Conservation (phyloP, 169 alveolate genomes). For the Amoebophrya sp. region DNA sequence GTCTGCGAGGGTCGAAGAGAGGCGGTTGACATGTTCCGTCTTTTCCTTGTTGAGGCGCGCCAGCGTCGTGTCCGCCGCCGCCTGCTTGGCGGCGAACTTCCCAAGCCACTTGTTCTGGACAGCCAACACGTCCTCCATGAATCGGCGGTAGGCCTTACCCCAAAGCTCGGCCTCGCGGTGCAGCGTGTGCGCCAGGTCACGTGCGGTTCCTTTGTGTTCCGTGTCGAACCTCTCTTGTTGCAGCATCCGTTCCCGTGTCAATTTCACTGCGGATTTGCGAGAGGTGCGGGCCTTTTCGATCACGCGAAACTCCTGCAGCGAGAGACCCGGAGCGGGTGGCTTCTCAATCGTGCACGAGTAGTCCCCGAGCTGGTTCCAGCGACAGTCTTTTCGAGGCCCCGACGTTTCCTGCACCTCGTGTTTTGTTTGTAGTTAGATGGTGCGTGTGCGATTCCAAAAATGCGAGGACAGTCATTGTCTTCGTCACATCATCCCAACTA, state of each 20-base stretch:
- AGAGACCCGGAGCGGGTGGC: neutral
- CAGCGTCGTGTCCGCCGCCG: neutral
- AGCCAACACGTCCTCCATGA: neutral
- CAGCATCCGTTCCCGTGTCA: neutral
- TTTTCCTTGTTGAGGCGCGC: neutral
- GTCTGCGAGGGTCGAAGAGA: neutral
- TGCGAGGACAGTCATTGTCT: neutral
- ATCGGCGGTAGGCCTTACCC: neutral
- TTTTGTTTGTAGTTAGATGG: neutral
- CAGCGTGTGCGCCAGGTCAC: no score
- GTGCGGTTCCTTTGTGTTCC: no score
- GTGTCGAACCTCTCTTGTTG: neutral
- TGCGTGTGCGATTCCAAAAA: neutral
- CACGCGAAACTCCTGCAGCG: neutral
- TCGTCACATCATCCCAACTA: neutral
- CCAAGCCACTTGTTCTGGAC: neutral
- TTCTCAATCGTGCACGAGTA: neutral
- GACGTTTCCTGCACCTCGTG: neutral
- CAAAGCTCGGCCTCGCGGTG: neutral
- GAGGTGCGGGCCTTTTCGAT: neutral
- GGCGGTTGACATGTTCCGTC: neutral
- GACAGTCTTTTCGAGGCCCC: neutral
- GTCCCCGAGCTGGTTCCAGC: constrained; percentile 4
- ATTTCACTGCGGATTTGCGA: neutral
- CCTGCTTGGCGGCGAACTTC: neutral